A percentile compares a stretch with the other conserved stretches of the same genome.
Conservation (phyloP, 352 stramenopile species). For the Saprolegnia diclina region DNA sequence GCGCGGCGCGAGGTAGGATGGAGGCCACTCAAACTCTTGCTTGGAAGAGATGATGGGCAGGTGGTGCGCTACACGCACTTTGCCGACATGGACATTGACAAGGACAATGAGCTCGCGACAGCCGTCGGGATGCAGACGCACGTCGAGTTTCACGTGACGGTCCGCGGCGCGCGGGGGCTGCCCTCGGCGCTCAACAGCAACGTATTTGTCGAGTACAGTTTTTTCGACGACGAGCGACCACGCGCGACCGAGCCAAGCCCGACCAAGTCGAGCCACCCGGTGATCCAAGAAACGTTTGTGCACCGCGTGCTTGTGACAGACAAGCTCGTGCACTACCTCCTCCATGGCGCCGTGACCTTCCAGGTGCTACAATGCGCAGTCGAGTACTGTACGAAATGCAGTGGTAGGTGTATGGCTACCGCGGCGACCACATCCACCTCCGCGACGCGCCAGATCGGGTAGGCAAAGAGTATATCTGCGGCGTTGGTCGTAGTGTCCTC, state of each 20-base stretch:
- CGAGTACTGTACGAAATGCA: background rate
- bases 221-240: conserved; percentile 11
- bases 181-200: conserved; percentile 17
- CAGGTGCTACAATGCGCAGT: conserved; percentile 5
- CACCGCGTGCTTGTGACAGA: conserved; percentile 20
- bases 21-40: background rate
- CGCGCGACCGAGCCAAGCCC: conserved; percentile 1
- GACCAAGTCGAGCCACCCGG: conserved; percentile 22
- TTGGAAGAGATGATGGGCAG: no score
- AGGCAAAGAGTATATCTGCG: background rate
- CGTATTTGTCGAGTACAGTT: conserved; percentile 25
- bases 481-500: conserved; percentile 8
- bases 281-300: conserved; percentile 23
- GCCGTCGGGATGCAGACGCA: conserved; percentile 12
- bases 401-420: conserved; percentile 23
- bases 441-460: no score
- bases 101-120: conserved; percentile 6
- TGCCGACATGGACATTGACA: conserved; percentile 18
- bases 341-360: background rate
- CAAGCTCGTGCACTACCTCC: conserved; percentile 24
- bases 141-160: conserved; percentile 12
- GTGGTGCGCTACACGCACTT: conserved; percentile 6
- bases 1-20: background rate
- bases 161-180: conserved; percentile 13
- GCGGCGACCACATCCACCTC: conserved; percentile 19